Percentiles rank a stretch among this genome's conserved stretches.
Evolutionary conservation across 2,329 filamentous ascomycete species (phyloP).

Genomic region (Aspergillus flavus): DNA sequence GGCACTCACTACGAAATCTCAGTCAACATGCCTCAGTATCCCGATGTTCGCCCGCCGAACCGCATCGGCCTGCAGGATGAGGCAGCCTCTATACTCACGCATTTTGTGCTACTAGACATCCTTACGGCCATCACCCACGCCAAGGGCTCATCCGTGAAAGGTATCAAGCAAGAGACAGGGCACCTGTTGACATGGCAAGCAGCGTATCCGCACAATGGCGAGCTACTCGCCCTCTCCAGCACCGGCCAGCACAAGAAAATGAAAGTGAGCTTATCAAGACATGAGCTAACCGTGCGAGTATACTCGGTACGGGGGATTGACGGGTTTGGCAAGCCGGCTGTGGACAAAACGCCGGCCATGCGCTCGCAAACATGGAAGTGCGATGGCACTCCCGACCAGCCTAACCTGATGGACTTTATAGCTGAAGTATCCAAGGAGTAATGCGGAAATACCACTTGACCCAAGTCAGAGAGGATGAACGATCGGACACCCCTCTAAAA

Average conservation of each 20-base stretch:
- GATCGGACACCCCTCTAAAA: not conserved
- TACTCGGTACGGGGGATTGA: slow-evolving; percentile 23
- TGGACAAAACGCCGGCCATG: slow-evolving; percentile 14
- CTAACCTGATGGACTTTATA: slow-evolving; percentile 32
- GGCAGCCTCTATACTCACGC: slow-evolving; percentile 36
- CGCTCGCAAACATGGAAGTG: slow-evolving; percentile 28
- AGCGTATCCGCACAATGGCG: slow-evolving; percentile 38
- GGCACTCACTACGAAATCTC: slow-evolving; percentile 44
- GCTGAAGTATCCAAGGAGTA: slow-evolving; percentile 17
- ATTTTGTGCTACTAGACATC: slow-evolving; percentile 43
- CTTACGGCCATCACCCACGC: slow-evolving; percentile 31
- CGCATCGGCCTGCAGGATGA: slow-evolving; percentile 38
- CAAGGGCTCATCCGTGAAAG: not conserved
- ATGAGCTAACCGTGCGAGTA: slow-evolving; percentile 28
- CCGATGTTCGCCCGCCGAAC: slow-evolving; percentile 35
- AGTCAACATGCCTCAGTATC: slow-evolving; percentile 34
- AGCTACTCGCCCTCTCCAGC: slow-evolving; percentile 29
- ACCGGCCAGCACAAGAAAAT: slow-evolving; percentile 34
- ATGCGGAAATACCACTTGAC: not conserved
- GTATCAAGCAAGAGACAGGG: not conserved
- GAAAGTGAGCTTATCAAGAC: slow-evolving; percentile 31
- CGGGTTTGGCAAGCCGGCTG: slow-evolving; percentile 15
- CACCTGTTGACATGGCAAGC: slow-evolving; percentile 29
- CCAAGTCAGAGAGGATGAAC: not conserved
- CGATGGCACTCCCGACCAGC: slow-evolving; percentile 5